Percentiles rank a stretch among this genome's conserved stretches.
phyloP scores from a whole-genome alignment of 352 stramenopile genomes.

The Pythium sukuiense region DNA sequence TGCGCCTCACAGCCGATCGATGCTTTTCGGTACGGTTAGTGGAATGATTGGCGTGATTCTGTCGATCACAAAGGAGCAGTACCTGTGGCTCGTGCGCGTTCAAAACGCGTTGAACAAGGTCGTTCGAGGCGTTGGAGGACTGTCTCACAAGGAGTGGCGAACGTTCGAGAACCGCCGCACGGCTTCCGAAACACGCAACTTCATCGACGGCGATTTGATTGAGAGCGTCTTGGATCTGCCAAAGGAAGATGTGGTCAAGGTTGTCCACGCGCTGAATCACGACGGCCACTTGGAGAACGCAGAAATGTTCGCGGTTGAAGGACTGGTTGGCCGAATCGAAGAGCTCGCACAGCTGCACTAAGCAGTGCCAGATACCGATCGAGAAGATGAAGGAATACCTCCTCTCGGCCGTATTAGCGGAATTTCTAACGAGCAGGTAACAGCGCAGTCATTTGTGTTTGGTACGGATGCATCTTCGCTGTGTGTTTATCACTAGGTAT shows the following conservation, averaged over 20 bases:
- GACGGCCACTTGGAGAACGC: slow-evolving; percentile 73
- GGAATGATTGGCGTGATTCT: slow-evolving; percentile 95
- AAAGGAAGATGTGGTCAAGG: slow-evolving; percentile 85
- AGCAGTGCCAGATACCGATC: background rate
- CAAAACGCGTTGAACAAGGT: slow-evolving; percentile 89
- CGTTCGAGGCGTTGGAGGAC: slow-evolving; percentile 90
- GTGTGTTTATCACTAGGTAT: background rate
- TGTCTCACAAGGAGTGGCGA: slow-evolving; percentile 92
- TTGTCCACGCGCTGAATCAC: slow-evolving; percentile 92
- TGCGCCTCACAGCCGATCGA: slow-evolving; percentile 41
- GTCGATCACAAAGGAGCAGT: slow-evolving; percentile 90
- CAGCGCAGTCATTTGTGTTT: background rate
- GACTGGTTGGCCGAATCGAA: slow-evolving; percentile 69
- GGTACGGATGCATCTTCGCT: background rate
- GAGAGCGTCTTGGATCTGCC: slow-evolving; percentile 95
- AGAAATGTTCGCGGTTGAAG: slow-evolving; percentile 63
- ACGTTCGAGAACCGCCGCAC: slow-evolving; percentile 91
- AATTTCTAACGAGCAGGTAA: slow-evolving; percentile 6
- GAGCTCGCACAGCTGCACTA: slow-evolving; percentile 79
- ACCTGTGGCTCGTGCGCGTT: slow-evolving; percentile 89
- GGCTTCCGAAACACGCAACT: slow-evolving; percentile 86
- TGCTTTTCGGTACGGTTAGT: slow-evolving; percentile 95
- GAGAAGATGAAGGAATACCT: background rate
- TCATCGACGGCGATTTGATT: slow-evolving; percentile 96
- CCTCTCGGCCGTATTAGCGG: background rate